Evolutionary conservation across 2,329 filamentous ascomycete species (phyloP).

Genomic region (Alternaria solani): DNA sequence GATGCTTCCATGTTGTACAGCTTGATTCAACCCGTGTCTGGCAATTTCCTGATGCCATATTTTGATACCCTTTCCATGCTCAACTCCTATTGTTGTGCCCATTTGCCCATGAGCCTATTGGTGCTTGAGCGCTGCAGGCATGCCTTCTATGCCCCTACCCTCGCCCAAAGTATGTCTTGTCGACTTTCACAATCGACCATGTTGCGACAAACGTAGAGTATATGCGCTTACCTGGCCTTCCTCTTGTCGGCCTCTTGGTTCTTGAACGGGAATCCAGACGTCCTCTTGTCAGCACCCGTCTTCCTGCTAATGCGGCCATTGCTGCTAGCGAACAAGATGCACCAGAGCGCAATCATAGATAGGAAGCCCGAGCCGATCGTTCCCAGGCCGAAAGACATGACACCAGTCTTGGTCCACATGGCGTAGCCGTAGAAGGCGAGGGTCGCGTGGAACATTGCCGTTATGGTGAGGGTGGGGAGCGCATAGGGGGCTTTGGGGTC

Average conservation of each 20-base stretch:
- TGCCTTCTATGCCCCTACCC: neutral
- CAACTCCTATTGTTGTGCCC: neutral
- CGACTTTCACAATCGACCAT: neutral
- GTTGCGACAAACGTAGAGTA: neutral
- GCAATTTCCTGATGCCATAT: neutral
- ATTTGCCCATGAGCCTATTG: neutral
- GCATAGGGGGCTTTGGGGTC: constrained; percentile 59
- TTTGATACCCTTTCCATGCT: neutral
- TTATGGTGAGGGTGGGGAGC: constrained; percentile 70
- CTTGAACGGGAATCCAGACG: constrained; percentile 70
- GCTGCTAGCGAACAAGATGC: constrained; percentile 65
- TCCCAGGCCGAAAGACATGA: constrained; percentile 68
- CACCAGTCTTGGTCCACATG: constrained; percentile 65
- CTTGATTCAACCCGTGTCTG: constrained; percentile 1
- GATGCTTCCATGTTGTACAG: constrained; percentile 15
- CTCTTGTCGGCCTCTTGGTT: constrained; percentile 66
- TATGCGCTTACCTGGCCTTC: constrained; percentile 45
- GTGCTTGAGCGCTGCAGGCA: neutral
- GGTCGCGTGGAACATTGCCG: constrained; percentile 70
- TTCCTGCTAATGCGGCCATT: constrained; percentile 66
- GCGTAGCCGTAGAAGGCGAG: constrained; percentile 68
- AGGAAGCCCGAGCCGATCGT: constrained; percentile 65
- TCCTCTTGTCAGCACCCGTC: constrained; percentile 73
- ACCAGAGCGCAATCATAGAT: constrained; percentile 71
- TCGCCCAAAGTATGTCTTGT: neutral